Percentiles rank a stretch among this genome's conserved stretches.
Evolutionary conservation across 2,329 filamentous ascomycete genomes (phyloP).

Genomic region (Coniella vitis): DNA sequence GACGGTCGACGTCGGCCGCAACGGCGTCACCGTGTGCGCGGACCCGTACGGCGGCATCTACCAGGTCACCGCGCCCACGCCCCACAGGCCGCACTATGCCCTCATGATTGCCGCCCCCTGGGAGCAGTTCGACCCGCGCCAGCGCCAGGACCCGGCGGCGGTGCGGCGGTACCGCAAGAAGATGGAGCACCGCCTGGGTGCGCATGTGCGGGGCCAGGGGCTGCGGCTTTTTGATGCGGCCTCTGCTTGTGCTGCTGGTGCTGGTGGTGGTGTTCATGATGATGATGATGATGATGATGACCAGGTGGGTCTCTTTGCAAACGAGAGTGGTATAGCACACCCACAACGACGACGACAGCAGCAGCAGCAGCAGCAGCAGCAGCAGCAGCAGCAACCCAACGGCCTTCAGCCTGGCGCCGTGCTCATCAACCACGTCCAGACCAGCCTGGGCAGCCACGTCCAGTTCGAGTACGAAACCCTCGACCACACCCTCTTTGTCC

Average conservation of each 20-base stretch:
- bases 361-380: no score
- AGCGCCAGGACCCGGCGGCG: conserved; percentile 11
- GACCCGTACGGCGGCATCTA: conserved; percentile 16
- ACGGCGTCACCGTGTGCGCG: conserved; percentile 14
- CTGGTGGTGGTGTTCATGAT: no score
- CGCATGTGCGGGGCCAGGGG: neutral
- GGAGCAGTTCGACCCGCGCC: conserved; percentile 17
- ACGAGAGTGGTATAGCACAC: no score
- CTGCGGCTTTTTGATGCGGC: neutral
- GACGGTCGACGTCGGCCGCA: conserved; percentile 15
- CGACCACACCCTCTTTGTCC: neutral
- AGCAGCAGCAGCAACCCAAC: no score
- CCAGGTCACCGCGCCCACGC: conserved; percentile 5
- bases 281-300: no score
- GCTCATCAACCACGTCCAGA: conserved; percentile 2
- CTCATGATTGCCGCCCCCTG: conserved; percentile 18
- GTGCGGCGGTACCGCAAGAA: conserved; percentile 17
- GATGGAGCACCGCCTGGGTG: conserved; percentile 11
- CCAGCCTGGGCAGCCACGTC: conserved; percentile 7
- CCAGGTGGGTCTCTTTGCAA: no score
- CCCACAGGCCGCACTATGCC: conserved; percentile 12
- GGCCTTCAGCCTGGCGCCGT: neutral
- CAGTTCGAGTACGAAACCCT: conserved; percentile 3
- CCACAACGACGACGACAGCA: no score
- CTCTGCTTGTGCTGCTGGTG: no score